Conservation (phyloP, 495 filamentous ascomycete species). For the Bacidia gigantensis region DNA sequence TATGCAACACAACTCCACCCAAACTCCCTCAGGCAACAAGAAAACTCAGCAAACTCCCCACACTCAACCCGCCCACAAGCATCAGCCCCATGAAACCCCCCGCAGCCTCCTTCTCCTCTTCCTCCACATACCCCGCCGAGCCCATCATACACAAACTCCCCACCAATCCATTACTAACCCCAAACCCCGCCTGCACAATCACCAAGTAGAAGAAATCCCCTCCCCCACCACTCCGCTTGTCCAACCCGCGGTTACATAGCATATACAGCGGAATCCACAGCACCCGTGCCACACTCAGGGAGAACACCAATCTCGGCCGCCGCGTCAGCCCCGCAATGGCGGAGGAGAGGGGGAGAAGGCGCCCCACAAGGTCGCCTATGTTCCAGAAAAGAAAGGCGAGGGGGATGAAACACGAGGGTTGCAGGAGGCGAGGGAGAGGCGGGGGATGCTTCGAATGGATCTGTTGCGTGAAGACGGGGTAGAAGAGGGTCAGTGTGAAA, state of each 20-base stretch:
- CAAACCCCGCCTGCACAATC: constrained; percentile 71
- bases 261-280: constrained; percentile 74
- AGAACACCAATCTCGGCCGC: constrained; percentile 49
- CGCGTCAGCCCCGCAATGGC: constrained; percentile 39
- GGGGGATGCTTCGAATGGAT: constrained; percentile 55
- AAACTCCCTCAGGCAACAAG: constrained; percentile 30
- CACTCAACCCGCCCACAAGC: constrained; percentile 68
- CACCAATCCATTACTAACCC: constrained; percentile 73
- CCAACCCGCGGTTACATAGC: constrained; percentile 64
- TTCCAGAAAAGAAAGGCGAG: constrained; percentile 93
- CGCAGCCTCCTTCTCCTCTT: constrained; percentile 69
- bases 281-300: constrained; percentile 45
- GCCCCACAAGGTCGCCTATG: constrained; percentile 65
- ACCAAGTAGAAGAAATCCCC: constrained; percentile 82
- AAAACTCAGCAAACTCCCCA: constrained; percentile 84
- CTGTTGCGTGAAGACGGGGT: constrained; percentile 78
- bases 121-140: constrained; percentile 60
- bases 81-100: constrained; percentile 90
- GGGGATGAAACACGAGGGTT: constrained; percentile 71
- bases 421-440: constrained; percentile 38
- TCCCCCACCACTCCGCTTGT: constrained; percentile 49
- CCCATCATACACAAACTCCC: constrained; percentile 84
- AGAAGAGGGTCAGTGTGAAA: constrained; percentile 82
- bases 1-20: background rate
- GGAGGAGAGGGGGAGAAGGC: constrained; percentile 54